Base-by-base conservation (phyloP, 306 rosid species). In the Vicia faba region DNA sequence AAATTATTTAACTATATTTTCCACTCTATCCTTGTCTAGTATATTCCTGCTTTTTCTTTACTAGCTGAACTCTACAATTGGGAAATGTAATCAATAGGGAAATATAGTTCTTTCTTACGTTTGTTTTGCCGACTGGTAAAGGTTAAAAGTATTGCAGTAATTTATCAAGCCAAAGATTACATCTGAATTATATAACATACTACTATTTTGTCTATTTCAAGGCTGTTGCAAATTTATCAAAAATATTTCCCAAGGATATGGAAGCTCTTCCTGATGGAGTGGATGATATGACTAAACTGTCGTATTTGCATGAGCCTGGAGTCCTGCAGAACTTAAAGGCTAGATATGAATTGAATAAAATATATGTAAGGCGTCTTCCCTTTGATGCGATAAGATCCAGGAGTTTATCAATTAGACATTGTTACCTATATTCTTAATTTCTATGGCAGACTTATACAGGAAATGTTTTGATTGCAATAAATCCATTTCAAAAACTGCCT, bases 271-370 rank as follows among this genome's bases (percentile, higher is more conserved):
- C 96, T 39, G 96, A 91, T 25, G 99, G 99, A 39, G 99, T 95
- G 79, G 99, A 95, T 66, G 99, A 95, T 86, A 95, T 95, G 99
- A 95, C 99, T 28, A 91, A 91, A 84, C 81, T 95, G 70, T 95
- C 99, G 73, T 91, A 95, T 84, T 71, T 95, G 87, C 97, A 95
- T 5, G 99, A 91, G 83, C 99, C 99, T 67, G 99, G 99, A 78
- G 99, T 91, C 68, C 64, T 95, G 75, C 78, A 86, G 88, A 95
- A 91, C 85, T 75, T 91, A 74, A 95, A 88, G 83, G 68, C 7
- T 70, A 83, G 99, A 90, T 95, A 90, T 43, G 96, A 95, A 76
- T 84, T 95, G 78, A 95, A 95, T 79, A 97, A 95, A 83, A 95
- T 95, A 71, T 95, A 95, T 73, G 97, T 91, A 85, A 74, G 86